Conservation (phyloP, 2,329 filamentous ascomycete genomes). For the Verticillium tricorpus region DNA sequence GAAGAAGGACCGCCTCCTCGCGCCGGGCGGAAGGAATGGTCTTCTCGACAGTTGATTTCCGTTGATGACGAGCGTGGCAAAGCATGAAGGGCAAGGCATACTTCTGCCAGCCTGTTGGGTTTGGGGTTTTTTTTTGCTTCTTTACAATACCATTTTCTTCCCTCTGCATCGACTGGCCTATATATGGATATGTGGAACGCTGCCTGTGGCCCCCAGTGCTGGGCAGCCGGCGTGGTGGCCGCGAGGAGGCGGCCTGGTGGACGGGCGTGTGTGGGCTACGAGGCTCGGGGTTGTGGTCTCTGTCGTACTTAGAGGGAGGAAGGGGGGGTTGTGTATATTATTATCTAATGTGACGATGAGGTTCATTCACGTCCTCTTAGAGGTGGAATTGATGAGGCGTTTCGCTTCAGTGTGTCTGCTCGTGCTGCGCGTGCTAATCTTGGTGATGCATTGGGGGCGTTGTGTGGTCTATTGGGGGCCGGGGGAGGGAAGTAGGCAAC, state of each 20-base stretch:
- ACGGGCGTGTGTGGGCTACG: not conserved
- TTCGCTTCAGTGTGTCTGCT: not conserved
- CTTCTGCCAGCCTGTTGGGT: not conserved
- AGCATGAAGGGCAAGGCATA: not conserved
- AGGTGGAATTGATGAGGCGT: not conserved
- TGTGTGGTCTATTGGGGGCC: conserved; percentile 3
- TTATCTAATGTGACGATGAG: not conserved
- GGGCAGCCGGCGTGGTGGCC: not conserved
- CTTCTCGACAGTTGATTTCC: not conserved
- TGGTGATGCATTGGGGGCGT: conserved; percentile 2
- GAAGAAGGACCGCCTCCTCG: not conserved
- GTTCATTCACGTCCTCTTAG: not conserved
- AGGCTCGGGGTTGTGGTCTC: not conserved
- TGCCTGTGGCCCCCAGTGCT: not conserved
- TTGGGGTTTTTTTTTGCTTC: not conserved
- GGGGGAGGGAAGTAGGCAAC: not conserved
- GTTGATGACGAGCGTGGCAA: not conserved
- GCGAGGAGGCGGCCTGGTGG: not conserved
- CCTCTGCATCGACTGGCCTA: not conserved
- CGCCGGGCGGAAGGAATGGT: not conserved
- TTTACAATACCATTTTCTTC: not conserved
- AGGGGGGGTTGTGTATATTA: not conserved
- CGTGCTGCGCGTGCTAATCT: not conserved
- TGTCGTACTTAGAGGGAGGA: not conserved
- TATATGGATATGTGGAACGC: not conserved